phyloP scores from a whole-genome alignment of 352 stramenopile species.

The Phytophthora pisi region DNA sequence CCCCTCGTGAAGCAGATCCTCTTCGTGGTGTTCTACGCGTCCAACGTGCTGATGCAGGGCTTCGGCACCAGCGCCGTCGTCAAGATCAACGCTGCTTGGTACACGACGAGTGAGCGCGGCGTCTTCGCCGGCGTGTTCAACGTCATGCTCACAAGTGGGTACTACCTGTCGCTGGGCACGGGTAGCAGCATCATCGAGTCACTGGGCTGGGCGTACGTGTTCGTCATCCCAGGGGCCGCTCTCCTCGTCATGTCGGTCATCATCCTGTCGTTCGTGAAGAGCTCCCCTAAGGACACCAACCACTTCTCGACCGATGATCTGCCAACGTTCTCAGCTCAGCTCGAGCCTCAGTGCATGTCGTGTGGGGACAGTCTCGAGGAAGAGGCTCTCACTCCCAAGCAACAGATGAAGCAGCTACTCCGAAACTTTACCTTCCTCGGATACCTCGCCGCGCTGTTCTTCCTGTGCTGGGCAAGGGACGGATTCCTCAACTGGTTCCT shows the following conservation, averaged over 20 bases:
- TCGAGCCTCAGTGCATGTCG: slow-evolving; percentile 16
- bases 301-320: slow-evolving; percentile 33
- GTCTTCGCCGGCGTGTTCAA: slow-evolving; percentile 81
- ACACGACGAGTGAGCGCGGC: slow-evolving; percentile 61
- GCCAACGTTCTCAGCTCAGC: slow-evolving; percentile 27
- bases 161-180: slow-evolving; percentile 72
- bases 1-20: slow-evolving; percentile 39
- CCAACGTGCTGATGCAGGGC: slow-evolving; percentile 73
- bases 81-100: slow-evolving; percentile 87
- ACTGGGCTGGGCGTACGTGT: slow-evolving; percentile 74
- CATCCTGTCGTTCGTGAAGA: slow-evolving; percentile 63
- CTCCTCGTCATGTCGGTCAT: slow-evolving; percentile 63
- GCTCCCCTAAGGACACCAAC: slow-evolving; percentile 55
- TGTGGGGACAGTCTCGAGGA: slow-evolving; percentile 5
- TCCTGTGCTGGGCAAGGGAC: slow-evolving; percentile 69
- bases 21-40: slow-evolving; percentile 67
- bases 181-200: slow-evolving; percentile 66
- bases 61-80: slow-evolving; percentile 85
- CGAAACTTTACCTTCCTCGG: slow-evolving; percentile 69
- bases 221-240: slow-evolving; percentile 61
- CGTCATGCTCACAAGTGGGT: slow-evolving; percentile 78
- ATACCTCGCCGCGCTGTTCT: slow-evolving; percentile 75
- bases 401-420: slow-evolving; percentile 59
- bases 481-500: slow-evolving; percentile 83
- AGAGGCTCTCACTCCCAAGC: slow-evolving; percentile 16